phyloP scores from a whole-genome alignment of 495 filamentous ascomycete species.

The Trichoderma virens region DNA sequence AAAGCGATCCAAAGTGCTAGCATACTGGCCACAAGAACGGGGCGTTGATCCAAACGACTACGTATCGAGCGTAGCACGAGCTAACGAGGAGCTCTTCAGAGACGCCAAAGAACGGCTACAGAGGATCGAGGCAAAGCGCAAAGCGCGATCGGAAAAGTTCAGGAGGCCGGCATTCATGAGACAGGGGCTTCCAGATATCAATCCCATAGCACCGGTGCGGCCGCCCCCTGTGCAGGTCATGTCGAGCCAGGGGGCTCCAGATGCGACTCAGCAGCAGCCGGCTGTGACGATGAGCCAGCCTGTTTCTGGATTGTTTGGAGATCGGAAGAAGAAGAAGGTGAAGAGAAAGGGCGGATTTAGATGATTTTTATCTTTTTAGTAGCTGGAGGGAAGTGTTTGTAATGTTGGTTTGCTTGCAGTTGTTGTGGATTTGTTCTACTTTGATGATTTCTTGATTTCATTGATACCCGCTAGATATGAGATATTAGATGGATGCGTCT shows the following conservation, averaged over 20 bases:
- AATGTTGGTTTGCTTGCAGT: too few species aligned
- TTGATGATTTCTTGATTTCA: not conserved
- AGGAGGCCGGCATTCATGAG: not conserved
- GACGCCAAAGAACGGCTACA: not conserved
- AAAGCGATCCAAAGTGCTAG: not conserved
- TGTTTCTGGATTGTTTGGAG: constrained; percentile 29
- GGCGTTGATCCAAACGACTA: constrained; percentile 1
- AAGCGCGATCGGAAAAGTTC: constrained; percentile 1
- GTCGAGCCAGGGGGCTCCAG: constrained; percentile 15
- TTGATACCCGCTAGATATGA: not conserved
- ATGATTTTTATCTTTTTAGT: not conserved
- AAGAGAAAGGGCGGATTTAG: constrained; percentile 23
- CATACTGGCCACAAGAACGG: constrained; percentile 8
- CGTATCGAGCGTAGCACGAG: constrained; percentile 7
- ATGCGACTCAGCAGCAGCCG: constrained; percentile 16
- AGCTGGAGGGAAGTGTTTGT: too few species aligned
- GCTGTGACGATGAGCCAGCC: constrained; percentile 35
- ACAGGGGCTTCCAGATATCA: constrained; percentile 18
- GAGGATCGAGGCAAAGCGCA: not conserved
- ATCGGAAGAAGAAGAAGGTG: constrained; percentile 22
- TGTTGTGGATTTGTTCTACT: too few species aligned
- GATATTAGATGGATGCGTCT: too few species aligned
- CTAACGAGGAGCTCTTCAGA: not conserved
- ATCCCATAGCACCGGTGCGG: constrained; percentile 21
- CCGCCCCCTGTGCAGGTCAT: constrained; percentile 17